Evolutionary conservation across 345 rosid genomes (phyloP).

Genomic region (Hevea brasiliensis): DNA sequence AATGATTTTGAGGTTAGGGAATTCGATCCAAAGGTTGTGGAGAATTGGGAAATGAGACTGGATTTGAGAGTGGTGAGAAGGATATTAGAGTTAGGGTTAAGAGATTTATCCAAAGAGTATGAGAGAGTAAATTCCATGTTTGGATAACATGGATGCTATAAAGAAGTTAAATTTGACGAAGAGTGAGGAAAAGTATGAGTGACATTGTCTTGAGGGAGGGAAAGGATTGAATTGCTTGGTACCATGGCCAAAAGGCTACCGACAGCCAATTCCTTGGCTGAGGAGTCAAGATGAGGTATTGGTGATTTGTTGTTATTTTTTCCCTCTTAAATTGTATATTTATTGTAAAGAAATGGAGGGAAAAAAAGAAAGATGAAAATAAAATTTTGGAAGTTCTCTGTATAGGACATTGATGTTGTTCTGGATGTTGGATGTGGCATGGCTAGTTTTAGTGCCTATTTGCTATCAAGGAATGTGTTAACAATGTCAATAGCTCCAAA

Average conservation of each 20-base stretch:
- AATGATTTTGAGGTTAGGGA: slow-evolving; percentile 79
- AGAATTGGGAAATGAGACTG: slow-evolving; percentile 45
- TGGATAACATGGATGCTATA: slow-evolving; percentile 77
- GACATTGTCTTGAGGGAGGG: slow-evolving; percentile 74
- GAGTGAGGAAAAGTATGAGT: slow-evolving; percentile 74
- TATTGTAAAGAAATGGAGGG: not conserved
- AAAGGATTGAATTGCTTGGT: slow-evolving; percentile 73
- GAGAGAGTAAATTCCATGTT: slow-evolving; percentile 86
- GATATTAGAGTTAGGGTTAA: slow-evolving; percentile 32
- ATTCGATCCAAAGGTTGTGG: slow-evolving; percentile 61
- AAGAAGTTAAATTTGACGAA: slow-evolving; percentile 59
- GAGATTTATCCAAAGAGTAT: slow-evolving; percentile 55
- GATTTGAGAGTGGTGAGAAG: too few relatives aligned
- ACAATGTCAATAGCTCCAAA: slow-evolving; percentile 93
- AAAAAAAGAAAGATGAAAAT: not conserved
- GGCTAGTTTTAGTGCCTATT: too few relatives aligned
- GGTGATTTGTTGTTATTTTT: slow-evolving; percentile 1
- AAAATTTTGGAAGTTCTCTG: not conserved
- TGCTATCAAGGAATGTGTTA: slow-evolving; percentile 68
- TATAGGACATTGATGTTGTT: slow-evolving; percentile 45
- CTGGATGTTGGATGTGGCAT: slow-evolving; percentile 96
- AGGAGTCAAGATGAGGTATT: slow-evolving; percentile 88
- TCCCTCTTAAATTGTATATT: not conserved
- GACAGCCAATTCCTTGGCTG: slow-evolving; percentile 81
- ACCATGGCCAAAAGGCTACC: slow-evolving; percentile 72